Conservation (phyloP, 2,329 filamentous ascomycete genomes). For the Fragosphaeria purpurea region DNA sequence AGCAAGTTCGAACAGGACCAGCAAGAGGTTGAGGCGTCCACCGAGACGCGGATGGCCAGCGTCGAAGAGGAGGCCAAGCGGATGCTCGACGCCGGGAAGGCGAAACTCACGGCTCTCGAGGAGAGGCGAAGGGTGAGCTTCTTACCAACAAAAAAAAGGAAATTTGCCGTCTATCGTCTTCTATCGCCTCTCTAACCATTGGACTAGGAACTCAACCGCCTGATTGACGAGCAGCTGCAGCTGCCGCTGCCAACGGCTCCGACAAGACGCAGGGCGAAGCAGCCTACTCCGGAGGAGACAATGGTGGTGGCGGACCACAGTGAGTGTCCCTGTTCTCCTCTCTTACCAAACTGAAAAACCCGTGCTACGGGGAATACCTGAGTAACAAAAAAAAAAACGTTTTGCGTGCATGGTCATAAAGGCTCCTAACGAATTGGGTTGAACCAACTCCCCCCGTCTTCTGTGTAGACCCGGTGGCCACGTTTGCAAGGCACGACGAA, state of each 20-base stretch:
- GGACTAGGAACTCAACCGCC: constrained; percentile 30
- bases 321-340: background rate
- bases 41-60: constrained; percentile 23
- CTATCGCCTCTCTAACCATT: background rate
- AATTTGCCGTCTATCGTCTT: too few relatives aligned
- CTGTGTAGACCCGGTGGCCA: constrained; percentile 1
- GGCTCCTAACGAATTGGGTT: constrained; percentile 1
- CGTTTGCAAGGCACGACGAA: background rate
- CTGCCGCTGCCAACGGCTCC: constrained; percentile 21
- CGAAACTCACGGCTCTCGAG: constrained; percentile 24
- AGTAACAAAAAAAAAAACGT: background rate
- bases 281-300: background rate
- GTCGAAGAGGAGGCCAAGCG: constrained; percentile 23
- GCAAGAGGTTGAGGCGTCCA: constrained; percentile 24
- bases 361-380: too few relatives aligned
- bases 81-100: constrained; percentile 21
- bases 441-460: background rate
- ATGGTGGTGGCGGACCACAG: constrained; percentile 1
- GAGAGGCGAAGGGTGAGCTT: constrained; percentile 21
- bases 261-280: constrained; percentile 13
- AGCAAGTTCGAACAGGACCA: constrained; percentile 21
- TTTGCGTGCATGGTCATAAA: background rate
- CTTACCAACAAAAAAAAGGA: background rate
- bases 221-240: constrained; percentile 31
- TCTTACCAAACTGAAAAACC: background rate